A percentile compares a stretch with the other conserved stretches of the same genome.
Evolutionary conservation across 208 protist genomes (phyloP).

Genomic region (Vickermania spadyakhi): DNA sequence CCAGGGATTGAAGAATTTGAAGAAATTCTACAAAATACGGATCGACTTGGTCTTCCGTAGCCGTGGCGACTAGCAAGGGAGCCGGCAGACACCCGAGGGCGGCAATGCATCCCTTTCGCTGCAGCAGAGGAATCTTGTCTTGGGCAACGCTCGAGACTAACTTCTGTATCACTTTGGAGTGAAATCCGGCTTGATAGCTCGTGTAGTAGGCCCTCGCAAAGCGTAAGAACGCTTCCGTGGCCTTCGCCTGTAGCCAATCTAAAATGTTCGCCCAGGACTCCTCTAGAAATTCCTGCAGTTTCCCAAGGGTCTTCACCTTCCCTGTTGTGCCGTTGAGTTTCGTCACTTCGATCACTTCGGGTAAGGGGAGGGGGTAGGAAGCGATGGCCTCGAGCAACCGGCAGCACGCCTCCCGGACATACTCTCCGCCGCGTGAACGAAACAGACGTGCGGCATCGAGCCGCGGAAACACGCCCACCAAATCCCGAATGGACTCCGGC

Average conservation of each 20-base stretch:
- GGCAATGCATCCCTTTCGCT: constrained; percentile 76
- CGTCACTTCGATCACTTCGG: constrained; percentile 42
- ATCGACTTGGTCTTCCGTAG: constrained; percentile 2
- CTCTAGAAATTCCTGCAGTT: constrained; percentile 77
- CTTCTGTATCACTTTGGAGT: constrained; percentile 61
- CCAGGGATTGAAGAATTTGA: not conserved
- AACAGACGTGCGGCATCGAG: constrained; percentile 92
- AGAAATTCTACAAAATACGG: constrained; percentile 1
- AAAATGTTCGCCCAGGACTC: constrained; percentile 87
- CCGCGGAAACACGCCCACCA: constrained; percentile 51
- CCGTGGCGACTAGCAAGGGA: constrained; percentile 26
- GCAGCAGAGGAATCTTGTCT: constrained; percentile 24
- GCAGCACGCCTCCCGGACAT: constrained; percentile 88
- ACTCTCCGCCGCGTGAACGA: constrained; percentile 90
- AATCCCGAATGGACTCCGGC: constrained; percentile 8
- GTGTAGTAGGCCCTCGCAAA: constrained; percentile 65
- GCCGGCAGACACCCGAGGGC: constrained; percentile 73
- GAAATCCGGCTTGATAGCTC: constrained; percentile 46
- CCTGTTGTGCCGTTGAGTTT: constrained; percentile 34
- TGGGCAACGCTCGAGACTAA: constrained; percentile 25
- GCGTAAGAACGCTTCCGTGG: constrained; percentile 41
- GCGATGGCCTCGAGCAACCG: constrained; percentile 76
- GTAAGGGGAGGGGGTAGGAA: constrained; percentile 36
- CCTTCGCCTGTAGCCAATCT: constrained; percentile 70
- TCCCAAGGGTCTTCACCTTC: constrained; percentile 47